Percentiles rank a stretch among this genome's conserved stretches.
Evolutionary conservation across 2,329 filamentous ascomycete species (phyloP).

Genomic region (Calonectria hongkongensis): DNA sequence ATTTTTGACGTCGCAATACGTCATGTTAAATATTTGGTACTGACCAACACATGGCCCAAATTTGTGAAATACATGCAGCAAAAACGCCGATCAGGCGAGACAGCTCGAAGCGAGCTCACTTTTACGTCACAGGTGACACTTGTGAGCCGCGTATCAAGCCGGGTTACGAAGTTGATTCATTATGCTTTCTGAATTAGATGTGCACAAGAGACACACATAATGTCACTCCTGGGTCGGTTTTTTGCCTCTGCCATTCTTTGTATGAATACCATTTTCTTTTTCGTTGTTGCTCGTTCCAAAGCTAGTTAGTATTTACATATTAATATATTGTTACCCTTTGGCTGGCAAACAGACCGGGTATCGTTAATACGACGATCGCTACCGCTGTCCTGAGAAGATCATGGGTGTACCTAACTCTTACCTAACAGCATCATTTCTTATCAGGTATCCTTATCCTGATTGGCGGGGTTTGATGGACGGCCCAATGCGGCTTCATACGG

Average conservation of each 20-base stretch:
- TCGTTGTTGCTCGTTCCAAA: not conserved
- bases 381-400: no score
- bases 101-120: not conserved
- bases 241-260: not conserved
- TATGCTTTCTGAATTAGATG: not conserved
- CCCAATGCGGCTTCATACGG: not conserved
- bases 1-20: constrained; percentile 76
- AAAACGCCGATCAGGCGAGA: not conserved
- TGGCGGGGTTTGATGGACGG: not conserved
- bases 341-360: no score
- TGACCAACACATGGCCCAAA: constrained; percentile 81
- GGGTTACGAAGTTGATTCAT: not conserved
- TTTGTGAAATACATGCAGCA: constrained; percentile 64
- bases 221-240: no score
- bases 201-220: not conserved
- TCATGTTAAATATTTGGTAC: constrained; percentile 79
- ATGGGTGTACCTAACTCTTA: not conserved
- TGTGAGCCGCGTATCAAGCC: not conserved
- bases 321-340: no score
- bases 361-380: no score
- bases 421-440: not conserved
- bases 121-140: not conserved
- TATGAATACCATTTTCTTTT: not conserved
- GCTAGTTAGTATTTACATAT: not conserved
- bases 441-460: not conserved